Base-by-base conservation (phyloP, 306 rosid genomes). In the Sphenostylis stenocarpa region DNA sequence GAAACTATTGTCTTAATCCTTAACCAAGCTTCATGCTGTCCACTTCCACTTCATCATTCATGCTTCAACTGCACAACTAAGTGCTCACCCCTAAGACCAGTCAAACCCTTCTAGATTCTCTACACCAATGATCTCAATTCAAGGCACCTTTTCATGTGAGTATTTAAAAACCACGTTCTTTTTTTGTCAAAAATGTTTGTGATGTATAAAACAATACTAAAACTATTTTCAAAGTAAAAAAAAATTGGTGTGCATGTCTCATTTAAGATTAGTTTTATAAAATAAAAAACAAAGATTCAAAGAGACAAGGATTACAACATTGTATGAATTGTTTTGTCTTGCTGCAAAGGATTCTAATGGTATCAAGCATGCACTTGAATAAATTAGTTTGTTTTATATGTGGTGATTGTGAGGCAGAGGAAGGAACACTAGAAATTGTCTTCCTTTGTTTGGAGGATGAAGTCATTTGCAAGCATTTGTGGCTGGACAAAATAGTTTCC, bases 71-170 rank as follows among this genome's bases (percentile, higher is more conserved):
- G 24, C 73, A 48, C 64, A 51, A 26, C 76, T 76, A 31, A 31
- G 34, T 31, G 43, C 76, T 43, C 24, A 26, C 19, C 26, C 21
- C 26, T 14, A 51, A 71, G 86, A 85, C 84, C 36, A 75, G 88
- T 85, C 88, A 82, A 85, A 82, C 60, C 34, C 33, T 79, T 70
- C 43, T 85, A 79, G 82, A 82, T 82, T 82, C 84, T 67, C 77
- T 78, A 12, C 31, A 12, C 23, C 1, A 24, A 21, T 71, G 55
- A 51, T 68, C 85, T 73, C 78, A 7, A 66, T 66, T 66, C 20
- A 20, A 66, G 11, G 13, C 14, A 41, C 33, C 43, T 38, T 8
- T 38, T 9, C 11, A 38, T 38, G 8, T 29, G 0, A 1, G 3
- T 3, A 29, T 29, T 29, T 26, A 26, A 26, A 26, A 1, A 26